A percentile compares a stretch with the other conserved stretches of the same genome.
Evolutionary conservation across 352 stramenopile species (phyloP).

Genomic region (Hyphochytrium catenoides): DNA sequence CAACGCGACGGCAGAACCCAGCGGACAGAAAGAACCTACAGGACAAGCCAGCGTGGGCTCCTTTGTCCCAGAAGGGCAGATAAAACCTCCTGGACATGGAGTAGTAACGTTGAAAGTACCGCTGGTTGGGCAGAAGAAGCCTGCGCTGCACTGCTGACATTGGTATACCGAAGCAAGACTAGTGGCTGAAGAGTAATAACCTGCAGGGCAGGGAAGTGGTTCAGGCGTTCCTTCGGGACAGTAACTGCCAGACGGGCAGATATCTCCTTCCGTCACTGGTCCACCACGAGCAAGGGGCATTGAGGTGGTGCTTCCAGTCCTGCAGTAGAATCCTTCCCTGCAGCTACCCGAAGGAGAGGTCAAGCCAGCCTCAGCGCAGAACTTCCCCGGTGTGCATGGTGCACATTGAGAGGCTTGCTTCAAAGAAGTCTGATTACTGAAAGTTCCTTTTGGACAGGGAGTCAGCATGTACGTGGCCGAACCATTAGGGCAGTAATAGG

Average conservation of each 20-base stretch:
- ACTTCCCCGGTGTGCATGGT: conserved; percentile 2
- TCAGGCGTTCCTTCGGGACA: conserved; percentile 47
- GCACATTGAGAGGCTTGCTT: no score
- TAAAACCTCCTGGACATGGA: conserved; percentile 23
- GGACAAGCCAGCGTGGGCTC: conserved; percentile 26
- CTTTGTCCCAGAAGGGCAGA: conserved; percentile 31
- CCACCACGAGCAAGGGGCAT: background rate
- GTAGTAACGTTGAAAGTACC: conserved; percentile 20
- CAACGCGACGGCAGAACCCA: conserved; percentile 19
- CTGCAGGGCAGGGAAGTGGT: conserved; percentile 37
- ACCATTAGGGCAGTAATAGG: no score
- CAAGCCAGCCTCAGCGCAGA: background rate
- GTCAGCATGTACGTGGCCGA: no score
- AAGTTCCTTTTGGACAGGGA: no score
- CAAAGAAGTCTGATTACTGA: no score
- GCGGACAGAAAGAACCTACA: conserved; percentile 39
- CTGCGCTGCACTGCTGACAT: conserved; percentile 33
- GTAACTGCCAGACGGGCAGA: conserved; percentile 26
- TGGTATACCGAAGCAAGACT: conserved; percentile 25
- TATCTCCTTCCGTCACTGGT: background rate
- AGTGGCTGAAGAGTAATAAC: conserved; percentile 33
- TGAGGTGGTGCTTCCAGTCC: background rate
- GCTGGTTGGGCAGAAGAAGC: conserved; percentile 27
- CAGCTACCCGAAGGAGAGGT: background rate
- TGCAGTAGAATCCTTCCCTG: conserved; percentile 4